Percentiles rank a stretch among this genome's conserved stretches.
These are phyloP conservation scores for Parafenestella ontariensis DNA, from an alignment of 2,329 filamentous ascomycete genomes.

Conservation along the genomic window DNA sequence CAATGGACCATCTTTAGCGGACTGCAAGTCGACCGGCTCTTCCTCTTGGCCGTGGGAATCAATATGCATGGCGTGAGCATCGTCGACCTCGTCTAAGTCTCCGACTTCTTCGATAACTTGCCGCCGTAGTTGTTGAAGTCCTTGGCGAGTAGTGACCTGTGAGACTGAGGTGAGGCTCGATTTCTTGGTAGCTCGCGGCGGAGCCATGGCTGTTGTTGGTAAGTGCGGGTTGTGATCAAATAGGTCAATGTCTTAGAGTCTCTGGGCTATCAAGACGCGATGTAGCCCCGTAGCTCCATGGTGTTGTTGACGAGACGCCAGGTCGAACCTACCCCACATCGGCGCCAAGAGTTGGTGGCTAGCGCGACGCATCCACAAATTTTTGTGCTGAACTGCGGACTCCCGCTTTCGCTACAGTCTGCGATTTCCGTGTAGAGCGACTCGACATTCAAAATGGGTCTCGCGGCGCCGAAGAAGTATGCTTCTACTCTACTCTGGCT, in stretches of 20 bases:
- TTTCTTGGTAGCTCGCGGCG: conserved; percentile 17
- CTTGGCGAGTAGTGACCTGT: conserved; percentile 12
- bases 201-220: conserved; percentile 21
- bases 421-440: conserved; percentile 7
- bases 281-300: not conserved
- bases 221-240: conserved; percentile 17
- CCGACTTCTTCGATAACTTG: conserved; percentile 6
- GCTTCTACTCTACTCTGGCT: conserved; percentile 13
- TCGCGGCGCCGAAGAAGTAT: conserved; percentile 73
- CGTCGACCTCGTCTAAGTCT: conserved; percentile 7
- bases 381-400: conserved; percentile 23
- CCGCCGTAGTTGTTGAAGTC: conserved; percentile 11
- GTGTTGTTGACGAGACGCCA: not conserved
- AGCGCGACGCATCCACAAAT: conserved; percentile 36
- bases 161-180: conserved; percentile 6
- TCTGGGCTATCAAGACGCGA: no score
- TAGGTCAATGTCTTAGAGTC: not conserved
- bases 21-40: conserved; percentile 10
- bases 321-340: conserved; percentile 24
- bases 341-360: conserved; percentile 39
- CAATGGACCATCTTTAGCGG: conserved; percentile 11
- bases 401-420: conserved; percentile 17
- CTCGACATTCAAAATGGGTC: conserved; percentile 63
- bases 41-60: conserved; percentile 4
- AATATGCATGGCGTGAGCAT: conserved; percentile 5